These are phyloP conservation scores for Alisma plantagoaquatica DNA, from an alignment of 106 monocot genomes.

Conservation along the genomic window DNA sequence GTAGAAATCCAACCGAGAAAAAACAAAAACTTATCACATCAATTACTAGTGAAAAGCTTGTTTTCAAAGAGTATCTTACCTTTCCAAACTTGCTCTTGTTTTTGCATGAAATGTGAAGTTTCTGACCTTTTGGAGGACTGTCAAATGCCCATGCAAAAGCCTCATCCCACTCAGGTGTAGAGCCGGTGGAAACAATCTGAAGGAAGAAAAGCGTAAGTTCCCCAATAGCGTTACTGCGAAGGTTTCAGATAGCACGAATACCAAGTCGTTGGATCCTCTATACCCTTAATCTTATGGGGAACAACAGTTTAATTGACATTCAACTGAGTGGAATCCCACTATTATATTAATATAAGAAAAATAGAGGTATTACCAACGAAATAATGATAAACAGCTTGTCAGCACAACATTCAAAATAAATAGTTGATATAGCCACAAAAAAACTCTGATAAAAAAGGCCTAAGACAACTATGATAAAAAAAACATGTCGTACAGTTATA, in stretches of 20 bases:
- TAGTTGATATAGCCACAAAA: too few relatives aligned
- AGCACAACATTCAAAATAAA: too few relatives aligned
- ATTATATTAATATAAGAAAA: too few relatives aligned
- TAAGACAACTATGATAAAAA: too few relatives aligned
- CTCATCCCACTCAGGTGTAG: conserved; percentile 97
- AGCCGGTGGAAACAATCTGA: conserved; percentile 93
- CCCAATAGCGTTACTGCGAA: not conserved
- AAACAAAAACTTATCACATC: not conserved
- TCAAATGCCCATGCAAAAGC: conserved; percentile 93
- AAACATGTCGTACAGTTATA: too few relatives aligned
- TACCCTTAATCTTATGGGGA: not conserved
- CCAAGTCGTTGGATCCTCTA: not conserved
- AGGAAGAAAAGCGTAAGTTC: not conserved
- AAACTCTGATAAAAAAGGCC: too few relatives aligned
- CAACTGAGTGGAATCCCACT: not conserved
- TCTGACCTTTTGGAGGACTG: conserved; percentile 93
- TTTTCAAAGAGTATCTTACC: conserved; percentile 44
- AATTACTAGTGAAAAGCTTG: not conserved
- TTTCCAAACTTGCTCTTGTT: conserved; percentile 99
- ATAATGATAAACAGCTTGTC: too few relatives aligned
- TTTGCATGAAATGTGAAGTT: conserved; percentile 99
- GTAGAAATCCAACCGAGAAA: not conserved
- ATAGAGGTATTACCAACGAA: too few relatives aligned
- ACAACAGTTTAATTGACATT: not conserved
- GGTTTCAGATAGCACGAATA: not conserved